Percentiles rank a stretch among this genome's conserved stretches.
phyloP scores from a whole-genome alignment of 305 asterid genomes.

The Fraxinus platypoda region DNA sequence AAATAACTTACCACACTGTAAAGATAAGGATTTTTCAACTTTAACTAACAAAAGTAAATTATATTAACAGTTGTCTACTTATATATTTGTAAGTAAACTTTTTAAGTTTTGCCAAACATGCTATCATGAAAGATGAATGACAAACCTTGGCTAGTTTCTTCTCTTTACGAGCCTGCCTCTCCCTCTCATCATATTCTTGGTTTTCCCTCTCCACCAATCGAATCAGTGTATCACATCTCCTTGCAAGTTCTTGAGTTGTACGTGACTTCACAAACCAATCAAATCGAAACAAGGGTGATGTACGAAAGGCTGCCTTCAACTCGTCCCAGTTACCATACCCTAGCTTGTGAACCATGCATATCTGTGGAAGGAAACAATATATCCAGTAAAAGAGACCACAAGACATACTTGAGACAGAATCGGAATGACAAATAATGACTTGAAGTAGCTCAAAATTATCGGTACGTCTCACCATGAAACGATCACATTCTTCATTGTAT shows the following conservation, averaged over 20 bases:
- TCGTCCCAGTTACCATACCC: constrained; percentile 99
- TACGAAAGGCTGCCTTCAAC: constrained; percentile 94
- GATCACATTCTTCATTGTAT: constrained; percentile 98
- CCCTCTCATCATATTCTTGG: constrained; percentile 94
- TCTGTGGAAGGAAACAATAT: constrained; percentile 34
- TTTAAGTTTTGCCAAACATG: neutral
- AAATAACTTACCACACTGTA: neutral
- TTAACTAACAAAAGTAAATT: neutral
- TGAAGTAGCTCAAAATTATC: neutral
- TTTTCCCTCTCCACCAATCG: constrained; percentile 93
- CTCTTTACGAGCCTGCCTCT: constrained; percentile 97
- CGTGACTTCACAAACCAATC: constrained; percentile 99
- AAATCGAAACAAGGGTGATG: constrained; percentile 89
- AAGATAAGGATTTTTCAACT: neutral
- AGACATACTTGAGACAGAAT: neutral
- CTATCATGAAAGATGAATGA: neutral
- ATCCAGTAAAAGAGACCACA: neutral
- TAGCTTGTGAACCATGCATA: constrained; percentile 97
- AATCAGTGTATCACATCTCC: constrained; percentile 96
- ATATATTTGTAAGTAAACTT: neutral
- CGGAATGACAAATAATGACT: neutral
- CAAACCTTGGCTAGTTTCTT: constrained; percentile 87
- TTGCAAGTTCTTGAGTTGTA: constrained; percentile 95
- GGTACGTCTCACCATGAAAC: constrained; percentile 73
- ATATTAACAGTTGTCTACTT: neutral